Conservation (phyloP, 352 stramenopile species). For the Globisporangium echinulatum region DNA sequence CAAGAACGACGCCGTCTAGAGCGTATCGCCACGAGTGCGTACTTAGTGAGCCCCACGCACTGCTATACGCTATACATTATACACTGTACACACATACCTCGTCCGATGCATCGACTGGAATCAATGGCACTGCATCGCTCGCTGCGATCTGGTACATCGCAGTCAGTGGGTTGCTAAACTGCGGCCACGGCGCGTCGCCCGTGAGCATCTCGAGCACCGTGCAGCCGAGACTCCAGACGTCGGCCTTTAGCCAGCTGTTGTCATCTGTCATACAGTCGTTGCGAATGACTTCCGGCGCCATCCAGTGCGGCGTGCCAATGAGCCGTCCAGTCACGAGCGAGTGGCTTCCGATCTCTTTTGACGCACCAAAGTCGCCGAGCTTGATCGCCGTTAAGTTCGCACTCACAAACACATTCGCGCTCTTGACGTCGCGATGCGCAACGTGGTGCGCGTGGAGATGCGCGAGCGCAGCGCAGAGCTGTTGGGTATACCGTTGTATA, state of each 20-base stretch:
- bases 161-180: conserved; percentile 86
- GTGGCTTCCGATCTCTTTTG: conserved; percentile 61
- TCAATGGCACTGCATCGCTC: conserved; percentile 56
- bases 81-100: conserved; percentile 25
- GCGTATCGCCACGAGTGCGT: background rate
- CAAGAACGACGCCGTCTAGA: conserved; percentile 52
- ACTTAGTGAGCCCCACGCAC: no score
- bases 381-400: conserved; percentile 37
- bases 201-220: conserved; percentile 92
- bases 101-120: conserved; percentile 42
- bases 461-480: conserved; percentile 76
- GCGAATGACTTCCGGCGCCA: conserved; percentile 88
- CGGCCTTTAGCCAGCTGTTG: conserved; percentile 82
- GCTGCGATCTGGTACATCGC: conserved; percentile 89
- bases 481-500: conserved; percentile 60
- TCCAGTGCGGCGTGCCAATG: conserved; percentile 90
- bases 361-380: conserved; percentile 71
- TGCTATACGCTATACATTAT: no score
- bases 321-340: conserved; percentile 68
- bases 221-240: conserved; percentile 92
- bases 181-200: conserved; percentile 79
- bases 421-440: conserved; percentile 86
- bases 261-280: conserved; percentile 35
- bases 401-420: conserved; percentile 76
- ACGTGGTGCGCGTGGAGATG: conserved; percentile 87